Evolutionary conservation across 805 yeast genomes (phyloP).

Genomic region (Candida verbasci): DNA sequence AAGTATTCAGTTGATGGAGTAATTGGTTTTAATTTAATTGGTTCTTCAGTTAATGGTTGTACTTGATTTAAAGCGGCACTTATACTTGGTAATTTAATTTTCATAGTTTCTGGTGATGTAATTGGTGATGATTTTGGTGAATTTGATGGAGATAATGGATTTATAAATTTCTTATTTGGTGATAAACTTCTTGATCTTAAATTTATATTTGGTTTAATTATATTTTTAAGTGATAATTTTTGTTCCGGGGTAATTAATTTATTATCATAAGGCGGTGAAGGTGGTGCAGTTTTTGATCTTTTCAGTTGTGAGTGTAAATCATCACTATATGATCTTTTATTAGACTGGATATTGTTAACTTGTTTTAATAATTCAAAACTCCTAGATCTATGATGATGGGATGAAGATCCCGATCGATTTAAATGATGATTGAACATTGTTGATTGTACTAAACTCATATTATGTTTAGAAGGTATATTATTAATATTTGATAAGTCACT

Average conservation of each 20-base stretch:
- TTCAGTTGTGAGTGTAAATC: conserved; percentile 15
- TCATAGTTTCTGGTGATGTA: conserved; percentile 11
- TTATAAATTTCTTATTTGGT: conserved; percentile 16
- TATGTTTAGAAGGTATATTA: too few relatives aligned
- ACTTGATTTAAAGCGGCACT: conserved; percentile 26
- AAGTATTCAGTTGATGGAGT: conserved; percentile 41
- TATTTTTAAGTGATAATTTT: not conserved
- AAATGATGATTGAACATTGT: conserved; percentile 28
- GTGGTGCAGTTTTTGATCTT: conserved; percentile 45
- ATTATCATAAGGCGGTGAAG: conserved; percentile 22
- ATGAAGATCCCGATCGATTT: conserved; percentile 14
- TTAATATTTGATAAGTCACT: too few relatives aligned
- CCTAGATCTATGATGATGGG: conserved; percentile 30
- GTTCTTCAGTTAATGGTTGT: conserved; percentile 13
- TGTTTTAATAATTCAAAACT: conserved; percentile 27
- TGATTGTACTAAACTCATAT: conserved; percentile 29
- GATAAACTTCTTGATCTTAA: conserved; percentile 25
- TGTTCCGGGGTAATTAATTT: too few relatives aligned
- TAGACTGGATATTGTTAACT: too few relatives aligned
- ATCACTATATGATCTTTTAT: conserved; percentile 12
- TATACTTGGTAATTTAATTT: conserved; percentile 29
- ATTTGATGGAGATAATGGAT: conserved; percentile 17
- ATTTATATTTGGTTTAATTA: not conserved
- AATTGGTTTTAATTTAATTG: conserved; percentile 25
- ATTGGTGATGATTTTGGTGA: conserved; percentile 18